phyloP scores from a whole-genome alignment of 2,329 filamentous ascomycete species.

The Ophiostoma ips region DNA sequence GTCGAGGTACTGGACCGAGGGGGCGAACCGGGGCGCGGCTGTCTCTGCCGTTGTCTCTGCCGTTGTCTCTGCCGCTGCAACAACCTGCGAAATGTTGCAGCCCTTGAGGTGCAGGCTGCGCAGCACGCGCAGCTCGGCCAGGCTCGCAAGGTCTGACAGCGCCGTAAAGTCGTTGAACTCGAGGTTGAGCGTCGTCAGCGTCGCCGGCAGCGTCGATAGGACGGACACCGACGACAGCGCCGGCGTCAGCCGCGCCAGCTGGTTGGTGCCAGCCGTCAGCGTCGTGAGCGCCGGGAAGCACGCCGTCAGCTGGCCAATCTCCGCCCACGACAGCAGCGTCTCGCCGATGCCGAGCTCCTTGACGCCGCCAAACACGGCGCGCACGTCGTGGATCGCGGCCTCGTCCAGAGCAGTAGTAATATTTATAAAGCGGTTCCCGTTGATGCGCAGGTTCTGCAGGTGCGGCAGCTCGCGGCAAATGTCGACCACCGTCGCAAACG shows the following conservation, averaged over 20 bases:
- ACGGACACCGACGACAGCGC: constrained; percentile 28
- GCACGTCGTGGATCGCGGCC: constrained; percentile 16
- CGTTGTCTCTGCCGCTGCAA: constrained; percentile 3
- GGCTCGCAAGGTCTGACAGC: constrained; percentile 40
- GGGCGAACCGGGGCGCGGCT: constrained; percentile 32
- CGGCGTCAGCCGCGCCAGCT: constrained; percentile 32
- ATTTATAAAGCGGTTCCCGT: constrained; percentile 54
- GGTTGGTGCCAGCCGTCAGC: constrained; percentile 43
- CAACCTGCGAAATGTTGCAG: constrained; percentile 45
- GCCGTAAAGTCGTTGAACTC: constrained; percentile 57
- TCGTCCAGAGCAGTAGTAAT: too few species aligned
- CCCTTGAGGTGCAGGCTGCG: constrained; percentile 58
- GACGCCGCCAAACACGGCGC: constrained; percentile 35
- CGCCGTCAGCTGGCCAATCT: constrained; percentile 40
- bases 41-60: background rate
- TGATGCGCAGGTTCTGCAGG: constrained; percentile 53
- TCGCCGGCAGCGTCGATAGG: constrained; percentile 30
- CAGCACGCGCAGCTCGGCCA: constrained; percentile 37
- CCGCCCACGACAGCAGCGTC: constrained; percentile 51
- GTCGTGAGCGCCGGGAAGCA: constrained; percentile 39
- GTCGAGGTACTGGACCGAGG: constrained; percentile 50
- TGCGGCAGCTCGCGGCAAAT: constrained; percentile 59
- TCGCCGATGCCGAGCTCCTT: constrained; percentile 52
- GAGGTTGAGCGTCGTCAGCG: constrained; percentile 50
- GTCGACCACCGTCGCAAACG: constrained; percentile 48